These are phyloP conservation scores for Naganishia kalamii DNA, from an alignment of 768 basidiomycete genomes.

Conservation along the genomic window DNA sequence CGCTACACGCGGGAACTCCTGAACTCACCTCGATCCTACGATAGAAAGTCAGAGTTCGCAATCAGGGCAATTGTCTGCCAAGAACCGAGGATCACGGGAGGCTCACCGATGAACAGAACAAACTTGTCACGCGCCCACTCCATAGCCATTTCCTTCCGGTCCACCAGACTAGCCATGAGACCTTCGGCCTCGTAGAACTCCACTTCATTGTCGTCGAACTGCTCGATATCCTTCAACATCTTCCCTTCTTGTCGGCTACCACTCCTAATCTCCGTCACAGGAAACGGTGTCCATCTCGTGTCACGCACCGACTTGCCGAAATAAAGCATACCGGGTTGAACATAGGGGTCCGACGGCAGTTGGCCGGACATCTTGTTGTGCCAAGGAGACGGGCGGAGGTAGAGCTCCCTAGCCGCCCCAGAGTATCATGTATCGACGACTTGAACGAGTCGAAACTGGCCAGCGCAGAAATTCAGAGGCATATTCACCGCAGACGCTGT, in stretches of 20 bases:
- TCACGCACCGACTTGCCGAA: constrained; percentile 22
- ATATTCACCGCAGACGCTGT: background rate
- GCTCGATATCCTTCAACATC: constrained; percentile 8
- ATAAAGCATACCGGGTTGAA: constrained; percentile 26
- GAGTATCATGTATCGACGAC: background rate
- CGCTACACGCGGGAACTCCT: too few species aligned
- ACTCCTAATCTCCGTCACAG: background rate
- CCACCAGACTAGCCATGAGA: constrained; percentile 5
- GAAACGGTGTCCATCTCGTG: constrained; percentile 27
- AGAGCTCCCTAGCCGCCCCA: background rate
- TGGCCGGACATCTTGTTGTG: background rate
- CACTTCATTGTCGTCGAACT: constrained; percentile 7
- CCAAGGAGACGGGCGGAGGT: too few species aligned
- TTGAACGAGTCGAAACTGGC: background rate
- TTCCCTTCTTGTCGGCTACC: too few species aligned
- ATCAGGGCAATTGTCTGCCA: background rate
- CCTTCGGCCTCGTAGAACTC: background rate
- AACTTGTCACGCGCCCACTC: constrained; percentile 22
- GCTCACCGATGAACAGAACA: constrained; percentile 27
- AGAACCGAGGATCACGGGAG: too few species aligned
- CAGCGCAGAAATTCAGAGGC: background rate
- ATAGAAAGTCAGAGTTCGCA: background rate
- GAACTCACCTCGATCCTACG: background rate
- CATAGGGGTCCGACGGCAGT: constrained; percentile 26
- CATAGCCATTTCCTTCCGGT: constrained; percentile 6